phyloP scores from a whole-genome alignment of 345 rosid genomes.

The Eucalyptus microcorys region DNA sequence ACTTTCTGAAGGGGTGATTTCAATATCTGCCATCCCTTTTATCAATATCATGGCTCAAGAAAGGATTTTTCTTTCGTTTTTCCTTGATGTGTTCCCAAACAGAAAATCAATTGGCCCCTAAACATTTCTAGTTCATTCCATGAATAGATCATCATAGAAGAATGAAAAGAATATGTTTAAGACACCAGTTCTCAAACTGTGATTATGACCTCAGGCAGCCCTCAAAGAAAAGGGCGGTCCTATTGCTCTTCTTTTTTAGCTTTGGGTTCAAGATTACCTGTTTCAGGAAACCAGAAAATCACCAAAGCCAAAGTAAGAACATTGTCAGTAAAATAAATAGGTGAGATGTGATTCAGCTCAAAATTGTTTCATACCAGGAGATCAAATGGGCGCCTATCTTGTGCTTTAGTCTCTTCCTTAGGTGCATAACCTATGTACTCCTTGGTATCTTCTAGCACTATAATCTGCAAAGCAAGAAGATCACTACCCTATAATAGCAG shows the following conservation, averaged over 20 bases:
- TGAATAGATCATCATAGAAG: background rate
- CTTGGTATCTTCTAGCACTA: slow-evolving; percentile 79
- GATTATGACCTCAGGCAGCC: slow-evolving; percentile 66
- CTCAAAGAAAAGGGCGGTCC: slow-evolving; percentile 69
- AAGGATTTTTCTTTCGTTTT: background rate
- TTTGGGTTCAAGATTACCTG: slow-evolving; percentile 89
- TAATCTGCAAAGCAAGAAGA: slow-evolving; percentile 32
- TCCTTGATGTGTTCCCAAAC: background rate
- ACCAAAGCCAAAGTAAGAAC: background rate
- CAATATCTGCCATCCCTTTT: background rate
- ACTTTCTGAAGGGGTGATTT: background rate
- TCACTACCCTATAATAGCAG: background rate
- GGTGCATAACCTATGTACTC: slow-evolving; percentile 79
- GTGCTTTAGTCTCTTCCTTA: slow-evolving; percentile 58
- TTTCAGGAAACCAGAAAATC: slow-evolving; percentile 15
- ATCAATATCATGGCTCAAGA: background rate
- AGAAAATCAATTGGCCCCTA: background rate
- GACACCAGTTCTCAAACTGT: background rate
- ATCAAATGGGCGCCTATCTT: slow-evolving; percentile 69
- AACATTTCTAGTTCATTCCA: background rate
- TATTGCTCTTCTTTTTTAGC: slow-evolving; percentile 45
- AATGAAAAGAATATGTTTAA: background rate
- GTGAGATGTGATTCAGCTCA: background rate
- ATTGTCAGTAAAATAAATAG: background rate
- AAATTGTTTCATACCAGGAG: slow-evolving; percentile 45